These are phyloP conservation scores for Coprinellus aureogranulatus DNA, from an alignment of 768 basidiomycete genomes.

Conservation along the genomic window DNA sequence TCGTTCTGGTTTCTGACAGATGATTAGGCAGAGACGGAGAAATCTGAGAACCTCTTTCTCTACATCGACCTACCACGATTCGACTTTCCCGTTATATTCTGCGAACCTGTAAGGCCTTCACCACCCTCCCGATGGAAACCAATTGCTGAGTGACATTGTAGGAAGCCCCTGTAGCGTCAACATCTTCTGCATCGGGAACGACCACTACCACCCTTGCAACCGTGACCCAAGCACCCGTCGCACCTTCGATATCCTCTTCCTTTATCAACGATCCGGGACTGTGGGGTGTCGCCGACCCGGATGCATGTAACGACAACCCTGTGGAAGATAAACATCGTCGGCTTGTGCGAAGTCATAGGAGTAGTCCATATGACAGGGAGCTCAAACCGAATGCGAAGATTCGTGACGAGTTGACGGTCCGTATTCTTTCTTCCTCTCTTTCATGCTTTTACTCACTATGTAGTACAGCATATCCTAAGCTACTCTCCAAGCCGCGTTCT, in stretches of 20 bases:
- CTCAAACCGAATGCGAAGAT: conserved; percentile 96
- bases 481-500: conserved; percentile 88
- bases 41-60: conserved; percentile 91
- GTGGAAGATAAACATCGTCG: conserved; percentile 97
- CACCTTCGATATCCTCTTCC: conserved; percentile 44
- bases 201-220: conserved; percentile 37
- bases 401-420: conserved; percentile 85
- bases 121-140: not conserved
- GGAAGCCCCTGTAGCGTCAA: conserved; percentile 27
- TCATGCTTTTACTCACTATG: not conserved
- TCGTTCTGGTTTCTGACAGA: not conserved
- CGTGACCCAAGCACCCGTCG: conserved; percentile 41
- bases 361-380: conserved; percentile 92
- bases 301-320: conserved; percentile 88
- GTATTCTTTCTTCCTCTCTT: conserved; percentile 21
- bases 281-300: conserved; percentile 90
- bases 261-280: conserved; percentile 67
- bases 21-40: conserved; percentile 80
- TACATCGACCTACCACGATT: conserved; percentile 96
- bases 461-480: conserved; percentile 73
- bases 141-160: conserved; percentile 6
- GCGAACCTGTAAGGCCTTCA: conserved; percentile 66
- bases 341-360: conserved; percentile 90
- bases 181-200: conserved; percentile 24
- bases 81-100: conserved; percentile 95